Conservation (phyloP, 108 stramenopile species). For the Craspedostauros australis region DNA sequence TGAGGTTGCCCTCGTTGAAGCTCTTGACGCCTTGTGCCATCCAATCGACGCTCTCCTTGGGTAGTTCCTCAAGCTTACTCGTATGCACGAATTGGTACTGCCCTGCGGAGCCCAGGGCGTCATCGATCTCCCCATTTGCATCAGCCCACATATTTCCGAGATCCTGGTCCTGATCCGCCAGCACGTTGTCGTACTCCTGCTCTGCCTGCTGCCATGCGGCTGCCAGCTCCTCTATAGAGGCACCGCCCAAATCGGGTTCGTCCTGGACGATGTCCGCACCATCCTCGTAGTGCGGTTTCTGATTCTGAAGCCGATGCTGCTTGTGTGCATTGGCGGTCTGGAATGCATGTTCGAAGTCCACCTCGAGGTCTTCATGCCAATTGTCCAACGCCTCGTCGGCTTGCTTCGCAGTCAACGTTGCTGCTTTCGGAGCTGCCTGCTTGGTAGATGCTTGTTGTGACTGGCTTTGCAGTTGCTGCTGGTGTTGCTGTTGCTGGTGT, state of each 20-base stretch:
- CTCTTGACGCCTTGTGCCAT: slow-evolving; percentile 71
- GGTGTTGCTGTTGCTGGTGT: slow-evolving; percentile 12
- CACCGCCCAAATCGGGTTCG: slow-evolving; percentile 19
- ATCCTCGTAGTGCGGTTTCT: slow-evolving; percentile 9
- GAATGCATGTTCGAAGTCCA: slow-evolving; percentile 11
- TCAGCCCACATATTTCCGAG: slow-evolving; percentile 3
- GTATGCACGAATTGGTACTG: slow-evolving; percentile 27
- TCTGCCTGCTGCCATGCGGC: slow-evolving; percentile 78
- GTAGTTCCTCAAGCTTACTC: slow-evolving; percentile 11
- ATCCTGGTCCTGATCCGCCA: slow-evolving; percentile 16
- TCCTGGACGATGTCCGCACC: slow-evolving; percentile 9
- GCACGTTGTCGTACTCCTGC: slow-evolving; percentile 49
- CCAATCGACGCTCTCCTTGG: slow-evolving; percentile 32
- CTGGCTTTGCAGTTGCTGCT: slow-evolving; percentile 9
- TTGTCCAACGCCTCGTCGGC: too few species aligned
- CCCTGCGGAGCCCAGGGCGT: neutral
- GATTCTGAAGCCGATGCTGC: slow-evolving; percentile 3
- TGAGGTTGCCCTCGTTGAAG: slow-evolving; percentile 73
- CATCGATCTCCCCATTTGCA: neutral
- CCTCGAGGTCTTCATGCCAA: slow-evolving; percentile 22
- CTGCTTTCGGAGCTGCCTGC: neutral
- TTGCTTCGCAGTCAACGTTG: neutral
- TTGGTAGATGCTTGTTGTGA: neutral
- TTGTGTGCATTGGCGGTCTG: slow-evolving; percentile 16
- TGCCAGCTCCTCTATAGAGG: slow-evolving; percentile 66